Conservation (phyloP, 1,284 basidiomycete species). For the Sphaerobolus stellatus region DNA sequence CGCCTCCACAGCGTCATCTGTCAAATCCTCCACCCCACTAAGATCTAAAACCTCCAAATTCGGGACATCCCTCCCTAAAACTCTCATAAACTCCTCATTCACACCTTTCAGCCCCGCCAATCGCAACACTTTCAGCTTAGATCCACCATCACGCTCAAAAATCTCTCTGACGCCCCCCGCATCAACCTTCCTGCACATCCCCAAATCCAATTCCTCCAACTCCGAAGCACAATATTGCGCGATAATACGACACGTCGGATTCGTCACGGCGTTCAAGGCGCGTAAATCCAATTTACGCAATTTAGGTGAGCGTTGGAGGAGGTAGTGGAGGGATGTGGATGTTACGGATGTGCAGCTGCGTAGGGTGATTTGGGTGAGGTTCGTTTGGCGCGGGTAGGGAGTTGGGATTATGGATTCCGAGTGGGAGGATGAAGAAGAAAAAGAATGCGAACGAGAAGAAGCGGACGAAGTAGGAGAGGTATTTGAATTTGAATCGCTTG, state of each 20-base stretch:
- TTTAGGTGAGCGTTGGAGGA: conserved; percentile 67
- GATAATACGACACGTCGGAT: conserved; percentile 70
- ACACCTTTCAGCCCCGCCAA: conserved; percentile 64
- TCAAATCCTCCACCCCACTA: conserved; percentile 67
- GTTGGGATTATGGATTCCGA: neutral
- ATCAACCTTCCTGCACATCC: neutral
- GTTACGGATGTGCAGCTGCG: conserved; percentile 71
- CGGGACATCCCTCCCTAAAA: conserved; percentile 64
- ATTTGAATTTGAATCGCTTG: neutral
- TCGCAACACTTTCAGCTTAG: conserved; percentile 29
- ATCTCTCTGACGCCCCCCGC: neutral
- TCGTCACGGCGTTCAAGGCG: conserved; percentile 66
- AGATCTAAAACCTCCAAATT: conserved; percentile 80
- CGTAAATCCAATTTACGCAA: conserved; percentile 64
- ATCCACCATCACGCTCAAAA: neutral
- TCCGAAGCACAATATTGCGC: conserved; percentile 63
- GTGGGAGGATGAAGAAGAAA: conserved; percentile 8
- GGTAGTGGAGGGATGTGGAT: conserved; percentile 62
- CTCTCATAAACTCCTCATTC: conserved; percentile 56
- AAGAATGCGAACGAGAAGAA: neutral
- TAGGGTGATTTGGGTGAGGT: conserved; percentile 70
- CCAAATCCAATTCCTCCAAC: conserved; percentile 53
- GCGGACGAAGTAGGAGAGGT: neutral
- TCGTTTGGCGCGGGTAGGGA: conserved; percentile 45
- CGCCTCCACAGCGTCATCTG: conserved; percentile 72